Conservation (phyloP, 1,284 basidiomycete species). For the Schizophyllum commune region DNA sequence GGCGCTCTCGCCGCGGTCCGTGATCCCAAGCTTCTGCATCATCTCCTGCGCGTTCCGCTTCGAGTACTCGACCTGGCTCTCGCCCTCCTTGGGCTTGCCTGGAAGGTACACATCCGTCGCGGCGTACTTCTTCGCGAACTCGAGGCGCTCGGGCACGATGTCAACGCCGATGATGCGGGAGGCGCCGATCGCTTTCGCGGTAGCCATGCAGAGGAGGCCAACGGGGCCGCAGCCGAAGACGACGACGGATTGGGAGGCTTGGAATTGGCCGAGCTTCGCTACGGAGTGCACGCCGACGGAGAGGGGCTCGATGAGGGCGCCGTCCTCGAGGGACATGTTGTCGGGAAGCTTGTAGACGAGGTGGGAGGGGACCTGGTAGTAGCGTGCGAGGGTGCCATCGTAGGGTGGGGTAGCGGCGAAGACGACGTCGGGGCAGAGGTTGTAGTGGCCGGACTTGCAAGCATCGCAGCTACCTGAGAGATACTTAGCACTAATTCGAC, state of each 20-base stretch:
- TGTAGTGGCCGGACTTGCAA: constrained; percentile 76
- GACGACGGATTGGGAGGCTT: constrained; percentile 64
- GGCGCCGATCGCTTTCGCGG: constrained; percentile 85
- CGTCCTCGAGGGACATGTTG: constrained; percentile 72
- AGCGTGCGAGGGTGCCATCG: constrained; percentile 82
- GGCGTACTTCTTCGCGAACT: constrained; percentile 85
- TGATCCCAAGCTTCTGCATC: constrained; percentile 49
- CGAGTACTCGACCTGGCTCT: constrained; percentile 64
- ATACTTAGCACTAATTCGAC: background rate
- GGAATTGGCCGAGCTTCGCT: constrained; percentile 68
- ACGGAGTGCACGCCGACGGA: constrained; percentile 90
- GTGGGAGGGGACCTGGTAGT: constrained; percentile 71
- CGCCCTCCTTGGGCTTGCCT: constrained; percentile 52
- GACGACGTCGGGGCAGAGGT: constrained; percentile 72
- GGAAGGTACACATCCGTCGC: constrained; percentile 81
- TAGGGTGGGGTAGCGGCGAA: constrained; percentile 89
- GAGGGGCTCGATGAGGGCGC: constrained; percentile 92
- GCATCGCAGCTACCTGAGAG: constrained; percentile 42
- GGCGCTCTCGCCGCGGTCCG: constrained; percentile 47
- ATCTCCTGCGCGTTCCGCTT: constrained; percentile 55
- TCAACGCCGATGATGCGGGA: constrained; percentile 79
- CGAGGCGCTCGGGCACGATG: constrained; percentile 74
- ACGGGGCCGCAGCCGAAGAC: constrained; percentile 92
- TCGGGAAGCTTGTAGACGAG: constrained; percentile 70
- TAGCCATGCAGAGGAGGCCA: constrained; percentile 87